Evolutionary conservation across 176 grass and related monocot species (phyloP).

Genomic region (Stipa capillata): DNA sequence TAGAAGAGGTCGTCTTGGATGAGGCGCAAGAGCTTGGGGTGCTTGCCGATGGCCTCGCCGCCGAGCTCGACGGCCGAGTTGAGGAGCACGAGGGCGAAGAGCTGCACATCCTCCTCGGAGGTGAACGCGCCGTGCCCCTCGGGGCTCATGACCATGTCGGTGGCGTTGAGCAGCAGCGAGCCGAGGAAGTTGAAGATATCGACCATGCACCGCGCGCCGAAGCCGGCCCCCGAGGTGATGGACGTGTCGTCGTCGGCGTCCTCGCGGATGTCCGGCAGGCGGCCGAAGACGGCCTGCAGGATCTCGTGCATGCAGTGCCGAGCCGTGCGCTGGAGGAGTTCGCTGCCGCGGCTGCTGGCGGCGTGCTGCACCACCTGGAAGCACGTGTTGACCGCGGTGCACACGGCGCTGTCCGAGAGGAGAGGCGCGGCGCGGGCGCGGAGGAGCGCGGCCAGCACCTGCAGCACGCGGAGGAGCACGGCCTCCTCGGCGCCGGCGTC

Average conservation of each 20-base stretch:
- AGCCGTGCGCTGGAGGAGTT: conserved; percentile 74
- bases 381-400: conserved; percentile 77
- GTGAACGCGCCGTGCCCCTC: conserved; percentile 56
- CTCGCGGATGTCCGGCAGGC: conserved; percentile 51
- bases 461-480: conserved; percentile 74
- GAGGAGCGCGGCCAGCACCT: conserved; percentile 58
- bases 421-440: conserved; percentile 51
- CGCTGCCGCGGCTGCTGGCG: conserved; percentile 34
- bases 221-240: conserved; percentile 25
- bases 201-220: conserved; percentile 76
- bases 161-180: conserved; percentile 58
- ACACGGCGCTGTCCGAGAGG: conserved; percentile 64
- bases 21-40: conserved; percentile 62
- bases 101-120: conserved; percentile 76
- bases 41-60: conserved; percentile 67
- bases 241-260: conserved; percentile 5
- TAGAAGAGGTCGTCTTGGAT: conserved; percentile 88
- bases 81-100: conserved; percentile 89
- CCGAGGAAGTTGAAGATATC: conserved; percentile 88
- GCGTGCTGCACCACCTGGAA: conserved; percentile 92
- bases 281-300: conserved; percentile 61
- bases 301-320: conserved; percentile 85
- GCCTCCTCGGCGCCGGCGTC: conserved; percentile 69
- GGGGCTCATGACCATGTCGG: conserved; percentile 34
- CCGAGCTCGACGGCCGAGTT: conserved; percentile 79